Evolutionary conservation across 1,284 basidiomycete genomes (phyloP).

Genomic region (Ganoderma sinense): DNA sequence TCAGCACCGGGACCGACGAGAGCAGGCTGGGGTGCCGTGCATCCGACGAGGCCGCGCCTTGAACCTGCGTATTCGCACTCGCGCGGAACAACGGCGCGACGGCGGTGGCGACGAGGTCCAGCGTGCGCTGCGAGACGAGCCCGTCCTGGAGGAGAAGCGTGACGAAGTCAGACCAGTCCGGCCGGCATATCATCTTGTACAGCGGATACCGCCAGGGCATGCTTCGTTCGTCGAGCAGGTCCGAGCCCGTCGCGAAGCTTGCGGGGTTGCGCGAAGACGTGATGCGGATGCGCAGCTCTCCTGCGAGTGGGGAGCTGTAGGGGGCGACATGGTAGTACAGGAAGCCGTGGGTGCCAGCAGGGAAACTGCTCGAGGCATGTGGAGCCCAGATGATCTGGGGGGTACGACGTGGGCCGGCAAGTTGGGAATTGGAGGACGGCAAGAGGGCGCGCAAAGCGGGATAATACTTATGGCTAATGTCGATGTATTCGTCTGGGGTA

Average conservation of each 20-base stretch:
- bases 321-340: not conserved
- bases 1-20: not conserved
- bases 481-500: constrained; percentile 35
- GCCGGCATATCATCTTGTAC: not conserved
- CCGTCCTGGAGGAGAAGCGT: not conserved
- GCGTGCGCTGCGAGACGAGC: not conserved
- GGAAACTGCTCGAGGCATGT: not conserved
- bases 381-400: no score
- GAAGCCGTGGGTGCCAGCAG: not conserved
- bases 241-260: not conserved
- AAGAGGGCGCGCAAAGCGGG: constrained; percentile 33
- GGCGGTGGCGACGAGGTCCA: not conserved
- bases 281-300: not conserved
- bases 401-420: no score
- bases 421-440: not conserved
- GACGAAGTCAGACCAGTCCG: not conserved
- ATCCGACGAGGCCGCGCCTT: no score
- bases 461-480: constrained; percentile 33
- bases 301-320: not conserved
- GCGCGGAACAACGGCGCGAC: no score
- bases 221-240: not conserved
- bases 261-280: not conserved
- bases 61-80: no score
- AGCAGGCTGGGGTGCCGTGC: no score
- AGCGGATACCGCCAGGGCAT: not conserved